Percentiles rank a stretch among this genome's conserved stretches.
Evolutionary conservation across 331 rosid genomes (phyloP).

Genomic region (Cydonia oblonga): DNA sequence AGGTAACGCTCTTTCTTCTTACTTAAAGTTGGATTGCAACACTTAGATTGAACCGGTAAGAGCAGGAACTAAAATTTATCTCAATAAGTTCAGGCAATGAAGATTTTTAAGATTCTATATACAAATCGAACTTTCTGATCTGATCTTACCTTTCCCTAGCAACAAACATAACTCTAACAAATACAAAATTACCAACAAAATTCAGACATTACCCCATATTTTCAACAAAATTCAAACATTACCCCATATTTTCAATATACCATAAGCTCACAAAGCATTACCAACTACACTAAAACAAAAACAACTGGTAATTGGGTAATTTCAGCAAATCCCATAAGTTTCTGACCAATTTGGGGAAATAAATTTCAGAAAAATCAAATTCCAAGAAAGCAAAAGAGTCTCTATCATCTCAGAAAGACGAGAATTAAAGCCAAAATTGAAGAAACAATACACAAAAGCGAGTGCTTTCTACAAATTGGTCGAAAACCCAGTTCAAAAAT

Average conservation of each 20-base stretch:
- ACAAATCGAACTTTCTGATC: not conserved
- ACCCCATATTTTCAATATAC: not conserved
- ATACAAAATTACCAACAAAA: not conserved
- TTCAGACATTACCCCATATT: not conserved
- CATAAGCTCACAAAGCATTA: not conserved
- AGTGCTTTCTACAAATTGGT: not conserved
- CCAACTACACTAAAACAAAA: not conserved
- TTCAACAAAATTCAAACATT: not conserved
- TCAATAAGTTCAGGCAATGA: not conserved
- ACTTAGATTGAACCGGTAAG: not conserved
- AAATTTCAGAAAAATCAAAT: not conserved
- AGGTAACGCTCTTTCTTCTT: too few relatives aligned
- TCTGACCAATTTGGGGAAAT: not conserved
- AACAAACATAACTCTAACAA: not conserved
- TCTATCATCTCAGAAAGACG: not conserved
- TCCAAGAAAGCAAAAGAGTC: not conserved
- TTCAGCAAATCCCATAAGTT: not conserved
- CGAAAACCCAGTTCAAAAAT: not conserved
- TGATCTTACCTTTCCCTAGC: not conserved
- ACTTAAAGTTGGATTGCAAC: not conserved
- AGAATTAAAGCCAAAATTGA: not conserved
- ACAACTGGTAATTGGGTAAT: not conserved
- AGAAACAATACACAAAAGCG: not conserved
- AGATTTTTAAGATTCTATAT: not conserved
- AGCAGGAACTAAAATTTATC: not conserved